Conservation (phyloP, 768 basidiomycete species). For the Xerocomus brunneocitrinus region DNA sequence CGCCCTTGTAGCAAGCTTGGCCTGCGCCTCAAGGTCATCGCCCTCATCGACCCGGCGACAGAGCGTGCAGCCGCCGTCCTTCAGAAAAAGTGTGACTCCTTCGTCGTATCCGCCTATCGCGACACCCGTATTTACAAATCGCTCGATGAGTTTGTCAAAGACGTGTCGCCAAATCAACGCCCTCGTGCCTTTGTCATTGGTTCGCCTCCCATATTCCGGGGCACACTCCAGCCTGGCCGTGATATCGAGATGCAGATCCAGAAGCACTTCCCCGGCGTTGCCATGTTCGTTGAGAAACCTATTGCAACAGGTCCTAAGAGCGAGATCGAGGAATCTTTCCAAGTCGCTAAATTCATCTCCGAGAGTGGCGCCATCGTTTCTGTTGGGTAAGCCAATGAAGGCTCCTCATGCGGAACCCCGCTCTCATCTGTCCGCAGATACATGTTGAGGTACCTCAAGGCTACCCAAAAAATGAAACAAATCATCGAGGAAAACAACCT, state of each 20-base stretch:
- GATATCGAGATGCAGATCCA: constrained; percentile 88
- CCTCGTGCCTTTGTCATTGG: constrained; percentile 87
- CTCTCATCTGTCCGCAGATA: constrained; percentile 45
- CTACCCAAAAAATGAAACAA: constrained; percentile 93
- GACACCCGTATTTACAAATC: constrained; percentile 81
- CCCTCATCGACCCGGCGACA: constrained; percentile 85
- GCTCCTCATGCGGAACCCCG: neutral
- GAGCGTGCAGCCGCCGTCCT: constrained; percentile 79
- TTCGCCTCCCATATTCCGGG: constrained; percentile 91
- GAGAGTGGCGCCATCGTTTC: constrained; percentile 77
- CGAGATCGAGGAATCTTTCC: constrained; percentile 64
- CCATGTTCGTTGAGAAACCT: constrained; percentile 92
- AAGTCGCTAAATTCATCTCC: constrained; percentile 66
- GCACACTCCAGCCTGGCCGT: constrained; percentile 65
- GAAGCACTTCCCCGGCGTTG: constrained; percentile 81
- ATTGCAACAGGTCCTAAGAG: constrained; percentile 73
- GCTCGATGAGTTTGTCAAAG: constrained; percentile 79
- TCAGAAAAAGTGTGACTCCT: constrained; percentile 86
- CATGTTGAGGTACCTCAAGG: constrained; percentile 91
- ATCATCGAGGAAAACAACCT: constrained; percentile 93
- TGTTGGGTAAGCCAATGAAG: constrained; percentile 58
- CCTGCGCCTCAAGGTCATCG: constrained; percentile 91
- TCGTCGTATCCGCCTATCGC: constrained; percentile 91
- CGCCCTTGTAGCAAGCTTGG: constrained; percentile 73
- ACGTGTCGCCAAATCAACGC: constrained; percentile 55